Percentiles rank a stretch among this genome's conserved stretches.
phyloP scores from a whole-genome alignment of 2,329 filamentous ascomycete genomes.

The Dothidotthia symphoricarpi region DNA sequence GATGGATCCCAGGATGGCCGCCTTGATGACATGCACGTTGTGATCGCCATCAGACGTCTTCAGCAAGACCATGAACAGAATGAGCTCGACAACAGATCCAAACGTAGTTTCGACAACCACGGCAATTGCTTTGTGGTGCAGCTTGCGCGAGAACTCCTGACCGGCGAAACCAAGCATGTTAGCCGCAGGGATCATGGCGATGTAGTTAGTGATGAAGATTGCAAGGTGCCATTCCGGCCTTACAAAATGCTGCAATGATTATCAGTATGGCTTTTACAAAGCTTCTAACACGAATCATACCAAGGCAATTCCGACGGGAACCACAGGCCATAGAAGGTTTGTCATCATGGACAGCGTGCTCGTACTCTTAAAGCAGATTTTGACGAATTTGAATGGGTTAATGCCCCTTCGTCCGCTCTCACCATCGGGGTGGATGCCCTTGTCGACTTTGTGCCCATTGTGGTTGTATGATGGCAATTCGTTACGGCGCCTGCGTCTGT shows the following conservation, averaged over 20 bases:
- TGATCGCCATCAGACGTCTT: constrained; percentile 43
- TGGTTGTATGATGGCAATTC: constrained; percentile 44
- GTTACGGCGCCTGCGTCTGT: constrained; percentile 10
- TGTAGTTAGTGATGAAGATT: constrained; percentile 69
- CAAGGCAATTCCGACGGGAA: constrained; percentile 69
- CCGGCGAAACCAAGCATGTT: constrained; percentile 75
- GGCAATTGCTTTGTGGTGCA: constrained; percentile 67
- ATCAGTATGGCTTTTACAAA: constrained; percentile 4
- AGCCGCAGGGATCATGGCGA: constrained; percentile 74
- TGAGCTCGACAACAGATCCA: constrained; percentile 75
- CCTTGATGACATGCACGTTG: constrained; percentile 70
- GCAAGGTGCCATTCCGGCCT: constrained; percentile 58
- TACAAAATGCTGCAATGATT: constrained; percentile 47
- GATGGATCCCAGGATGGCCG: constrained; percentile 80
- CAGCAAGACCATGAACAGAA: constrained; percentile 77
- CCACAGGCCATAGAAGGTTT: constrained; percentile 73
- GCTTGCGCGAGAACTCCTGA: constrained; percentile 68
- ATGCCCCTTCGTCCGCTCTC: constrained; percentile 69
- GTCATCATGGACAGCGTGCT: constrained; percentile 63
- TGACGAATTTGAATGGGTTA: constrained; percentile 62
- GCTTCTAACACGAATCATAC: constrained; percentile 31
- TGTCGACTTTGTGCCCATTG: constrained; percentile 46
- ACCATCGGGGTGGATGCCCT: constrained; percentile 52
- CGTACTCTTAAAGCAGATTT: constrained; percentile 63
- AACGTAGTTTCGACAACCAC: constrained; percentile 60